Conservation (phyloP, 345 rosid genomes). For the Gossypium herbaceum region DNA sequence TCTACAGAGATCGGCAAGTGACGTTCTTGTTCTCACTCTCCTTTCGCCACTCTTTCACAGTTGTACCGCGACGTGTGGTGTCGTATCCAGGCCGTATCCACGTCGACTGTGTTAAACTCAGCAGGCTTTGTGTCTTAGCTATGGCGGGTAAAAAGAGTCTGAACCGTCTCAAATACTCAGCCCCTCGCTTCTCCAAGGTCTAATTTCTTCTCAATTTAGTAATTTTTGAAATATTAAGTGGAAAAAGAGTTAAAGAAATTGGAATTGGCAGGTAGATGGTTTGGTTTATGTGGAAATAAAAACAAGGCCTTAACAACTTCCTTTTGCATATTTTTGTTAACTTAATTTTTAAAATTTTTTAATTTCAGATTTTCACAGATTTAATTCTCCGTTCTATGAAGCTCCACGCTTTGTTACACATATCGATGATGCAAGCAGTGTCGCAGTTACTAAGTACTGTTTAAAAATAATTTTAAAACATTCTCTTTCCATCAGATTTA, state of each 20-base stretch:
- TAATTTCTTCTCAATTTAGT: constrained; percentile 3
- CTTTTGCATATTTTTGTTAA: too few species aligned
- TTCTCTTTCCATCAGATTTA: too few species aligned
- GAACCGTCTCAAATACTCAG: constrained; percentile 83
- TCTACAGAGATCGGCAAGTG: too few species aligned
- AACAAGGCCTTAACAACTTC: too few species aligned
- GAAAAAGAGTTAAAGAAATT: background rate
- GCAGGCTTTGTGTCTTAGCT: constrained; percentile 29
- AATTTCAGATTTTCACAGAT: background rate
- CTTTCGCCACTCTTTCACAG: constrained; percentile 9
- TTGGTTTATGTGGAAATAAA: constrained; percentile 50
- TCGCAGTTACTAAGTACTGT: constrained; percentile 76
- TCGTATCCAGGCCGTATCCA: constrained; percentile 21
- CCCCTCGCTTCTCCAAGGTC: constrained; percentile 75
- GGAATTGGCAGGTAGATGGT: constrained; percentile 45
- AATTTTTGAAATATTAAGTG: background rate
- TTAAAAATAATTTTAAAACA: constrained; percentile 10
- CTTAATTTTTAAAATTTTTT: too few species aligned
- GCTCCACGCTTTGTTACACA: constrained; percentile 85
- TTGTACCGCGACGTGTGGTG: constrained; percentile 13
- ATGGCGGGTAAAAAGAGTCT: constrained; percentile 76
- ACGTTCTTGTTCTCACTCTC: background rate
- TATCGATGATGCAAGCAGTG: constrained; percentile 84
- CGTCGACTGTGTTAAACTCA: constrained; percentile 22
- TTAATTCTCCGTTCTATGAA: constrained; percentile 50